Evolutionary conservation across 2,329 filamentous ascomycete genomes (phyloP), one percentile per base, ranked within the genome.

Genomic region (Cladosporium sp.): DNA sequence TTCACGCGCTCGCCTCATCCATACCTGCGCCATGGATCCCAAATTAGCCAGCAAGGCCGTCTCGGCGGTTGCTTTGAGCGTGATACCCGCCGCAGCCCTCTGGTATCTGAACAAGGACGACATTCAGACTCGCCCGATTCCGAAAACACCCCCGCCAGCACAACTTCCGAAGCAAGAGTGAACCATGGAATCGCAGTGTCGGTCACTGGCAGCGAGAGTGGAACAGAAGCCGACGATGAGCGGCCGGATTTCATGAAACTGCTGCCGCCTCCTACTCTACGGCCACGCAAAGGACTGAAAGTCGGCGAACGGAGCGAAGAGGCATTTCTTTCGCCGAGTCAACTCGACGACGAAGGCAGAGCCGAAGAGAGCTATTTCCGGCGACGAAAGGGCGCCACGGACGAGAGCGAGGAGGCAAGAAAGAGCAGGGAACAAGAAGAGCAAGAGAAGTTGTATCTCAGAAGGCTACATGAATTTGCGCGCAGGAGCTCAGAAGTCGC

Each of bases 221-320:
- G 93, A 22, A 96, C 92, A 17, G 93, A 97, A 72, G 93, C 93
- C 39, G 93, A 97, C 68, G 93, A 97, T 76, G 93, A 97, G 73
- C 89, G 92, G 63, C 80, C 43, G 73, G 76, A 11, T 5, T 87
- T 93, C 65, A 79, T 96, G 59, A 94, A 88, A 72, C 89, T 92
- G 0, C 77, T 97, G 20, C 92, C 93, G 1, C 90, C 92, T 2
- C 89, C 92, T 2, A 87, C 82, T n/a, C 66, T 82, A 8, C 83
- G 85, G 61, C 80, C 85, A 34, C 87, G 89, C 70, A 97, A 96
- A 75, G 92, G 92, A 7, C 74, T 96, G 51, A 83, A 88, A 60
- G 87, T 84, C 60, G 64, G 71, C 36, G 70, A 73, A 59, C 66
- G 73, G 28, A 68, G 66, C 43, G 74, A 71, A 30, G 75, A 77